Evolutionary conservation across 352 stramenopile genomes (phyloP), one percentile per base, ranked within the genome.

Genomic region (Blastocystis hominis): DNA sequence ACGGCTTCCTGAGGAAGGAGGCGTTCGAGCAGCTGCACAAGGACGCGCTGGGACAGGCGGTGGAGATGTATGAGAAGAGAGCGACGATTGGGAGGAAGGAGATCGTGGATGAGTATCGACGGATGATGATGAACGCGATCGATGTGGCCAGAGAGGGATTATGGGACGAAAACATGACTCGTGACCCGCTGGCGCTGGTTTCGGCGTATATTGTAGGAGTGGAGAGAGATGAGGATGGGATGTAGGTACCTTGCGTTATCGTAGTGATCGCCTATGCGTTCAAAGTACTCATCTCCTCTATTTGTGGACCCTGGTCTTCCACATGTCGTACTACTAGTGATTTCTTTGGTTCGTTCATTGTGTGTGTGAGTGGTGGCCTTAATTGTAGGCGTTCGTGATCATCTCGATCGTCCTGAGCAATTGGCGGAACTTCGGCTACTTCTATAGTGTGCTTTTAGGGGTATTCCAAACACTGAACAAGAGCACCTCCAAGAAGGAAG

Each of bases 381-480:
- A 4, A 78, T n/a, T 36, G 42, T 61, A 78, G 68, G 40, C 40
- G 13, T 56, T 78, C 24, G 42, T 78, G 2, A 61, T 78, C 46
- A 59, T 78, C 40, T 78, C 68, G 68, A 78, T 78, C 36, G 40
- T 53, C 34, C 42, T 78, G 17, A 42, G 38, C 40, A 78, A 78
- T 46, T 78, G 46, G 38, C 59, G 62, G 68, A 78, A 38, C 15
- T 46, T 78, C 17, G 46, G 7, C 5, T 62, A 44, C 34, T 30
- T 78, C 4, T 59, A 59, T n/a, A 20, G 15, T 13, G 15, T 30
- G 47, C 36, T 50, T 9, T 36, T 50, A 4, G 53, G 5, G 10
- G 68, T 34, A 42, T 78, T 78, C 68, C 42, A 78, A 55, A 61
- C 46, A 1, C 68, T 78, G 68, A 78, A 78, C 53, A 78, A 44